Percentiles rank a stretch among this genome's conserved stretches.
Conservation (phyloP, 2,329 filamentous ascomycete species). For the Phialophora chinensis region DNA sequence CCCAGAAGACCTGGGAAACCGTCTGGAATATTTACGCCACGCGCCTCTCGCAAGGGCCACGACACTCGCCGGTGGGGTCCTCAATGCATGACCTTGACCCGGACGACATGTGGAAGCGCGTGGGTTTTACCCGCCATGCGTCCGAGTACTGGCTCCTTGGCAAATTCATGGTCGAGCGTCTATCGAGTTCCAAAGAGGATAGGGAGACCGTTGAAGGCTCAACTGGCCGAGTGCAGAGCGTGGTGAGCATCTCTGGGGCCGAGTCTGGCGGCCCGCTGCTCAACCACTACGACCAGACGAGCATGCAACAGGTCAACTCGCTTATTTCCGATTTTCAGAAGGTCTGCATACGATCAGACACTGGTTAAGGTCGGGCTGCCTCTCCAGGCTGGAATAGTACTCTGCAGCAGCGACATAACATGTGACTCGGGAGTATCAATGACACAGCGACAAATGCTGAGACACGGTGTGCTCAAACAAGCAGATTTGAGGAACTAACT, state of each 20-base stretch:
- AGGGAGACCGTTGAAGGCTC: neutral
- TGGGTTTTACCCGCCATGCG: constrained; percentile 45
- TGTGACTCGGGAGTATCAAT: neutral
- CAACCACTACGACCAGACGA: constrained; percentile 48
- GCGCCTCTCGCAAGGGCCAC: constrained; percentile 14
- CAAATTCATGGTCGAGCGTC: constrained; percentile 43
- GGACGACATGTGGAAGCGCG: constrained; percentile 44
- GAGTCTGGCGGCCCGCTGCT: neutral
- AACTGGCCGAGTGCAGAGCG: neutral
- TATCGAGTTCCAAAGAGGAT: constrained; percentile 24
- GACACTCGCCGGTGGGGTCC: constrained; percentile 19
- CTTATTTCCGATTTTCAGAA: constrained; percentile 47
- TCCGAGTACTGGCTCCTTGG: constrained; percentile 49
- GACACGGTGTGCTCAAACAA: neutral
- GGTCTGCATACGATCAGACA: neutral
- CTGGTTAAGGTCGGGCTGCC: neutral
- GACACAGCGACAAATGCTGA: neutral
- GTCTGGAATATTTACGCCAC: constrained; percentile 13
- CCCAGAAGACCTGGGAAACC: constrained; percentile 40
- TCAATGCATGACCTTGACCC: constrained; percentile 31
- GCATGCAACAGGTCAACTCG: constrained; percentile 50
- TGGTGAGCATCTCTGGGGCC: neutral
- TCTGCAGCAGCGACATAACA: neutral
- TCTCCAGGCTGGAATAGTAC: neutral
- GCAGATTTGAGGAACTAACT: neutral